Conservation (phyloP, 176 grass and related monocot genomes). For the Rhynchospora breviuscula region DNA sequence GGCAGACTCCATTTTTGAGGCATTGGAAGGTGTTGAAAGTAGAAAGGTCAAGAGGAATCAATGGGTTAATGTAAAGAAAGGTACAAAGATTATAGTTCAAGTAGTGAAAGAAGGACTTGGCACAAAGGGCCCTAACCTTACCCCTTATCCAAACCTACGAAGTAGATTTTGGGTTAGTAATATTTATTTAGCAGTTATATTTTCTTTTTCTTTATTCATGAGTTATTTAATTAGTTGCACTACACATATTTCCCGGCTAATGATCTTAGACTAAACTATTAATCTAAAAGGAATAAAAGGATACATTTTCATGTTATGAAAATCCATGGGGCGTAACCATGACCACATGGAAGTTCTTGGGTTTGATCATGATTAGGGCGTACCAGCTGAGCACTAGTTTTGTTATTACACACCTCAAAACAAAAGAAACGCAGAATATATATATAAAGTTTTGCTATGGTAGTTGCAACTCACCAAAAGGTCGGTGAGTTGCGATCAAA, state of each 20-base stretch:
- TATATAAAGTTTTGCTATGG: neutral
- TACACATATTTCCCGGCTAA: neutral
- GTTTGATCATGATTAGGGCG: neutral
- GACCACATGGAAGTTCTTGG: neutral
- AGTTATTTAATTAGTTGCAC: neutral
- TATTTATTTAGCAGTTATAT: conserved; percentile 19
- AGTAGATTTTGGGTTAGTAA: conserved; percentile 91
- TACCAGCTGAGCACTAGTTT: neutral
- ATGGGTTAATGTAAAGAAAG: conserved; percentile 75
- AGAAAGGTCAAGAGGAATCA: conserved; percentile 46
- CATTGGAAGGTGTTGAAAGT: conserved; percentile 15
- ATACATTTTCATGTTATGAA: neutral
- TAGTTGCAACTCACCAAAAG: no score
- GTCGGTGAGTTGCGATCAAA: no score
- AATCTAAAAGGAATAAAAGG: neutral
- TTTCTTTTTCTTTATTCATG: conserved; percentile 10
- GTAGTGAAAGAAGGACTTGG: conserved; percentile 90
- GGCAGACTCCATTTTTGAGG: neutral
- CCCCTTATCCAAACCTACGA: conserved; percentile 79
- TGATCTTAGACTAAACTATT: neutral
- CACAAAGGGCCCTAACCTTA: conserved; percentile 77
- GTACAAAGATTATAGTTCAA: conserved; percentile 92
- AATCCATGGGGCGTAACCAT: neutral
- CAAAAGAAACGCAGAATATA: neutral
- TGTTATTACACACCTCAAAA: neutral